Evolutionary conservation across 2,329 filamentous ascomycete species (phyloP).

Genomic region (Dactylellina sp.): DNA sequence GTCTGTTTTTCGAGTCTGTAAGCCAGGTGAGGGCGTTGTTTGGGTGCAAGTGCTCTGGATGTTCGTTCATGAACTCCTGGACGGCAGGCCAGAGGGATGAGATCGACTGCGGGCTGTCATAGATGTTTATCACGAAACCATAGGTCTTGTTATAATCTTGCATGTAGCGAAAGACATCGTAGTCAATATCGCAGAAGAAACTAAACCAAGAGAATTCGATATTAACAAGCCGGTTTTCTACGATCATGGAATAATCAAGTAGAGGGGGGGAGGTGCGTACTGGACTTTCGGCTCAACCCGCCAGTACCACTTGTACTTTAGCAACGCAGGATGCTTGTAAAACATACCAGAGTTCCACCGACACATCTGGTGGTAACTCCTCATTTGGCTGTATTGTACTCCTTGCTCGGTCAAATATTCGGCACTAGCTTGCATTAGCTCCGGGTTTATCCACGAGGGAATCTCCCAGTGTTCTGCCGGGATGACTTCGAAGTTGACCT

Average conservation of each 20-base stretch:
- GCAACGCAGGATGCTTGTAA: slow-evolving; percentile 91
- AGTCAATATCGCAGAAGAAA: slow-evolving; percentile 99
- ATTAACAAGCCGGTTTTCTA: too few relatives aligned
- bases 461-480: slow-evolving; percentile 95
- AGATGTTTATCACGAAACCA: slow-evolving; percentile 97
- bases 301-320: slow-evolving; percentile 81
- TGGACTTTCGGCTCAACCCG: slow-evolving; percentile 98
- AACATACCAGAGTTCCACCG: slow-evolving; percentile 99
- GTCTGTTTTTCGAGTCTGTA: slow-evolving; percentile 79
- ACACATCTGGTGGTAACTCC: slow-evolving; percentile 99
- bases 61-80: slow-evolving; percentile 84
- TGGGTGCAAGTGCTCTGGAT: slow-evolving; percentile 81
- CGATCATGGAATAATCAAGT: too few relatives aligned
- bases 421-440: slow-evolving; percentile 85
- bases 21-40: slow-evolving; percentile 92
- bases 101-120: slow-evolving; percentile 88
- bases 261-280: slow-evolving; percentile 8
- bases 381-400: slow-evolving; percentile 83
- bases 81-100: slow-evolving; percentile 96
- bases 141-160: slow-evolving; percentile 98
- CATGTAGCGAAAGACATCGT: slow-evolving; percentile 99
- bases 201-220: background rate
- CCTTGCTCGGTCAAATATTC: slow-evolving; percentile 83
- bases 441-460: slow-evolving; percentile 89
- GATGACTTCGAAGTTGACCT: slow-evolving; percentile 86